phyloP scores from a whole-genome alignment of 768 basidiomycete species.

The Trametes maxima region DNA sequence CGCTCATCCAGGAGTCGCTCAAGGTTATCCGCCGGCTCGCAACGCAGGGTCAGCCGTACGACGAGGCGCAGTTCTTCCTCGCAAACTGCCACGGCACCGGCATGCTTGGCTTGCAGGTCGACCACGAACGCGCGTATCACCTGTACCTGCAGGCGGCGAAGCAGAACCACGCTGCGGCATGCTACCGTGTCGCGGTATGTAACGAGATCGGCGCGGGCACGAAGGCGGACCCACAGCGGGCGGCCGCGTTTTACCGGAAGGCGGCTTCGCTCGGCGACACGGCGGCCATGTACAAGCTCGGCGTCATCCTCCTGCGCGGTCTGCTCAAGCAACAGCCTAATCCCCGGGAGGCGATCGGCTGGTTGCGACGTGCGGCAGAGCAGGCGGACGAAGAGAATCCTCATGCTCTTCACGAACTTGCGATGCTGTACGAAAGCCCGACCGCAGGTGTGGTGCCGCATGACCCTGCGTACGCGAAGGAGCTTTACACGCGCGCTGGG shows the following conservation, averaged over 20 bases:
- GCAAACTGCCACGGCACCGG: conserved; percentile 98
- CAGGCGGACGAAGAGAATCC: conserved; percentile 99
- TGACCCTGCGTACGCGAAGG: conserved; percentile 82
- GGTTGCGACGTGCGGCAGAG: conserved; percentile 92
- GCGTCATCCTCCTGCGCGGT: conserved; percentile 93
- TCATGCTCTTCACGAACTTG: conserved; percentile 96
- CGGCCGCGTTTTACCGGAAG: conserved; percentile 95
- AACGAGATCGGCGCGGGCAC: conserved; percentile 99
- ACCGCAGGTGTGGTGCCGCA: conserved; percentile 68
- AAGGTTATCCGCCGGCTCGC: conserved; percentile 93
- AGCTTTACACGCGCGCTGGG: conserved; percentile 86
- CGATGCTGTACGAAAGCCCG: conserved; percentile 75
- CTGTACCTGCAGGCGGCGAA: conserved; percentile 96
- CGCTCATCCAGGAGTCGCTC: conserved; percentile 83
- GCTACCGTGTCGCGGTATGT: conserved; percentile 97
- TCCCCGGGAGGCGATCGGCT: conserved; percentile 88
- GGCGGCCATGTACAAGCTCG: conserved; percentile 99
- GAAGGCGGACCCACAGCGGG: conserved; percentile 81
- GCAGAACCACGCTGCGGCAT: conserved; percentile 93
- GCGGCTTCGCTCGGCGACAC: conserved; percentile 96
- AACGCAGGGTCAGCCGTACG: conserved; percentile 87
- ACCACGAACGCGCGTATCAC: conserved; percentile 97
- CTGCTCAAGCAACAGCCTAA: conserved; percentile 81
- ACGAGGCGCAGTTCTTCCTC: conserved; percentile 98
- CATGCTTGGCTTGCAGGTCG: conserved; percentile 91